These are phyloP conservation scores for Xerocomellus dryophilus DNA, from an alignment of 768 basidiomycete genomes.

Conservation along the genomic window DNA sequence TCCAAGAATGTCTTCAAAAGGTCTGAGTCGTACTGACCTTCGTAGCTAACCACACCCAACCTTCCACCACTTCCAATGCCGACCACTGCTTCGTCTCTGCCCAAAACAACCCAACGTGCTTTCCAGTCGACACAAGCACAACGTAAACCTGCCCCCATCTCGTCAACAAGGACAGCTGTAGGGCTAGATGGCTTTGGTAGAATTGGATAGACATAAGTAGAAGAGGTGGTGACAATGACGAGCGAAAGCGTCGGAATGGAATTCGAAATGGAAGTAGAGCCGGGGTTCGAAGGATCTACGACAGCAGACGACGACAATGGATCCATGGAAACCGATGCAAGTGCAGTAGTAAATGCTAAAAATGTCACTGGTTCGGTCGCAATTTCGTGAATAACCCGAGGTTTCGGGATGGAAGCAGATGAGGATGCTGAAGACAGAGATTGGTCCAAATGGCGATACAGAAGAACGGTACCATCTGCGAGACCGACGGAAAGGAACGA, in stretches of 20 bases:
- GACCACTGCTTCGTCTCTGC: conserved; percentile 89
- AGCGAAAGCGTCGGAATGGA: conserved; percentile 52
- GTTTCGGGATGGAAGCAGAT: conserved; percentile 81
- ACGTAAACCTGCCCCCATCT: conserved; percentile 79
- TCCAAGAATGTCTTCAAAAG: neutral
- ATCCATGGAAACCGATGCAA: conserved; percentile 23
- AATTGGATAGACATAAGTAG: conserved; percentile 73
- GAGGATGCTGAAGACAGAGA: conserved; percentile 67
- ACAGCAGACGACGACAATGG: conserved; percentile 15
- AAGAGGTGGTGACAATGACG: conserved; percentile 85
- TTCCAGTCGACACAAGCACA: conserved; percentile 82
- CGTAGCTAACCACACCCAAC: conserved; percentile 85
- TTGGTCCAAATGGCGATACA: conserved; percentile 90
- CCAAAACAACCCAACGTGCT: conserved; percentile 74
- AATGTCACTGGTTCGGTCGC: conserved; percentile 89
- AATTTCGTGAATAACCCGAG: conserved; percentile 79
- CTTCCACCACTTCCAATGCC: conserved; percentile 78
- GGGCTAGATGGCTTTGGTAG: conserved; percentile 69
- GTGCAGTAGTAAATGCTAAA: conserved; percentile 68
- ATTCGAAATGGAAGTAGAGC: neutral
- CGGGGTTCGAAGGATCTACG: conserved; percentile 15
- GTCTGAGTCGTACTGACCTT: conserved; percentile 52
- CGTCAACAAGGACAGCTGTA: conserved; percentile 70
- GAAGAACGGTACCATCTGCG: conserved; percentile 90
- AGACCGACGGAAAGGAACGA: conserved; percentile 89